phyloP scores from a whole-genome alignment of 495 filamentous ascomycete genomes.

The Terfezia boudieri region DNA sequence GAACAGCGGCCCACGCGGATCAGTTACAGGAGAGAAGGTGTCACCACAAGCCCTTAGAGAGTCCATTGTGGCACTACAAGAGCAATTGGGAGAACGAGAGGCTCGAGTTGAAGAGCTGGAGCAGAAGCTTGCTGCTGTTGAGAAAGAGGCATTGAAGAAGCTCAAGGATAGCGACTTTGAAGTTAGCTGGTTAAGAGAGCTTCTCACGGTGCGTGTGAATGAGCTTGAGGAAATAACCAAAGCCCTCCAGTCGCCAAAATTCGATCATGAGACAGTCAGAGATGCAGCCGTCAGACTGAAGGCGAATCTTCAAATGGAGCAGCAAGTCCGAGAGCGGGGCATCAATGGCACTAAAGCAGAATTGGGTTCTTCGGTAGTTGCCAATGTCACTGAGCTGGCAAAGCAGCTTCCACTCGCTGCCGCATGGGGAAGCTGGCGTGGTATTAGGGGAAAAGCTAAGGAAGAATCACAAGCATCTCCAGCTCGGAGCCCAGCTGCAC shows the following conservation, averaged over 20 bases:
- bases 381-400: constrained; percentile 1
- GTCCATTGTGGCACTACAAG: constrained; percentile 85
- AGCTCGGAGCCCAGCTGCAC: constrained; percentile 8
- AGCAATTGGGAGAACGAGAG: constrained; percentile 88
- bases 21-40: constrained; percentile 44
- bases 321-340: constrained; percentile 60
- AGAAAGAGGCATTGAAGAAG: constrained; percentile 42
- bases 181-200: constrained; percentile 82
- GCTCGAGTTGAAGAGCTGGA: constrained; percentile 70
- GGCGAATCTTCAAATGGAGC: constrained; percentile 92
- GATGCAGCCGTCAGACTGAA: constrained; percentile 83
- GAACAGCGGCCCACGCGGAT: constrained; percentile 30
- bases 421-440: neutral
- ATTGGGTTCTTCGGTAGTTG: constrained; percentile 10
- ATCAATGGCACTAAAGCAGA: constrained; percentile 4
- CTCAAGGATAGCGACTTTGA: constrained; percentile 80
- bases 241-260: constrained; percentile 46
- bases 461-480: neutral
- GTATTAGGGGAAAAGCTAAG: neutral
- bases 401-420: constrained; percentile 1
- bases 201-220: constrained; percentile 69
- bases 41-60: constrained; percentile 47
- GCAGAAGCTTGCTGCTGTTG: constrained; percentile 43
- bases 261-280: constrained; percentile 47
- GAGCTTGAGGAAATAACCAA: constrained; percentile 82